Evolutionary conservation across 2,329 filamentous ascomycete species (phyloP), one percentile per base, ranked within the genome.

Genomic region (Colletotrichum sojae): DNA sequence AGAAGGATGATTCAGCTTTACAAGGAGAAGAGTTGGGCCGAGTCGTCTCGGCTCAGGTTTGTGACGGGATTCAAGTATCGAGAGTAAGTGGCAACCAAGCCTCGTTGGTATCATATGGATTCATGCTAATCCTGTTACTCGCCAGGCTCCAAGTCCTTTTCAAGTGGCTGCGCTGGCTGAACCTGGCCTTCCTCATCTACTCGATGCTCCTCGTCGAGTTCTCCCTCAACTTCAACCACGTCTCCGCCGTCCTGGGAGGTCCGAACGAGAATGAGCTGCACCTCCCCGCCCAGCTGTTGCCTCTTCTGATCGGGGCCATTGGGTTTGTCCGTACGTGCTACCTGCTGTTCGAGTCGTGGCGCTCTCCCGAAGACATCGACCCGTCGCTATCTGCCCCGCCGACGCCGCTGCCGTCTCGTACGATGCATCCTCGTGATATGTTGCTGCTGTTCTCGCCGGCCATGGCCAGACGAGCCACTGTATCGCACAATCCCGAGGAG

Each of bases 221-320:
- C 52, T 75, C 75, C 1, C 71, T 77, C 48, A 76, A 76, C 69
- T 74, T 72, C 63, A 77, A 77, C 65, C 68, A 75, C 66, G 58
- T 76, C 6, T 43, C 57, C 20, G 62, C 61, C 20, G 74, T 75
- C 9, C 72, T 75, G 6, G 73, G 74, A 36, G 72, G 71, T 12
- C 52, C 43, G 2, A 31, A 71, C 18, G 64, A 73, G 46, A 71
- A 71, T 36, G 55, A 63, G 6, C 67, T 75, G 2, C 70, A 72
- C 27, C 69, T 67, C 10, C 73, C 74, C 20, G 71, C 70, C 15
- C 73, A 74, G 58, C 72, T 75, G 5, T 67, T 75, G 4, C 73
- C 74, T 43, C 71, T 75, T 51, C 65, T 73, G 16, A 46, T 74
- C 57, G 74, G 73, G 43, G 13, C 65, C 12, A 72, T 75, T 51